Evolutionary conservation across 768 basidiomycete species (phyloP), one percentile per base, ranked within the genome.

Genomic region (Boletus reticulatus): DNA sequence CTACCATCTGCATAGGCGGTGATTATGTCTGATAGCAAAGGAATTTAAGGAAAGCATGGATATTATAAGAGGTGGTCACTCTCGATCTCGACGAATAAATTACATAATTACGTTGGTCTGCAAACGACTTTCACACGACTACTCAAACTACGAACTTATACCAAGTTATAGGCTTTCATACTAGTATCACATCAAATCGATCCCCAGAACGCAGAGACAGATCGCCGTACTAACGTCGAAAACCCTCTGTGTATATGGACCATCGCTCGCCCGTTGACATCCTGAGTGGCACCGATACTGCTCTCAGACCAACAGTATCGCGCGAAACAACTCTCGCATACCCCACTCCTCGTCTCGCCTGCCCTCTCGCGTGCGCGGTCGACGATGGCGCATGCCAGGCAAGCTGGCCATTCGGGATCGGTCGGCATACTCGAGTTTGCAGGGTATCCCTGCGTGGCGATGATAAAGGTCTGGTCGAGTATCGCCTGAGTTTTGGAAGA

Each of bases 321-420:
- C 41, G 20, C 44, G 38, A 73, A 68, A 49, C 72, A 73, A 31
- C 47, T 55, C 50, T 41, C 49, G 48, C 72, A 72, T 20, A 73
- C 56, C 17, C 72, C 72, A 9, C 64, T 68, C 42, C 71, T 55
- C 4, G 22, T 17, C 45, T 62, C 63, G 3, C 69, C 58, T 48
- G 51, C 57, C 29, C 69, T 44, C 29, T 52, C 57, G 1, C 78
- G 65, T 16, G 75, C 75, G 19, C 80, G 73, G 48, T 83, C 82
- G 29, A 80, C 75, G 14, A 82, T 61, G 0, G 78, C 80, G 51
- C 82, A 83, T 6, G 80, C 78, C 27, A 84, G 60, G 50, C 80
- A 81, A 29, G 74, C 75, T 0, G 77, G 71, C 77, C 78, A 83
- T 27, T 80, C 62, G 0, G 65, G 52, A 22, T 79, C 78, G 1